Base-by-base conservation (phyloP, 805 yeast species). In the Dipodascus geniculatus region DNA sequence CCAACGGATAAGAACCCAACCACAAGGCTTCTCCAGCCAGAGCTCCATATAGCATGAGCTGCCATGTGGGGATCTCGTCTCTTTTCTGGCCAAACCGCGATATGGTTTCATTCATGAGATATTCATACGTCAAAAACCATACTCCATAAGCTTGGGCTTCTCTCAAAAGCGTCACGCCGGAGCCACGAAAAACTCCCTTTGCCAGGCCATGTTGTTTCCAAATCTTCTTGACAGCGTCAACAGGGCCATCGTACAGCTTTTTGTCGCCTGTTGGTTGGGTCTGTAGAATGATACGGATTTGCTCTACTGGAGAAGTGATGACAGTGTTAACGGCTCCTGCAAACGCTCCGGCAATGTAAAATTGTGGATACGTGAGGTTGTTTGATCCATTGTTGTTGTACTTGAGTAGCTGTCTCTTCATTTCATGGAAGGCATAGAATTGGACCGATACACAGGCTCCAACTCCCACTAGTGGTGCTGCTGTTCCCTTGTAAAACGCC, bases 141-240 rank as follows among this genome's bases (percentile, higher is more conserved):
- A 81, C 78, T 3, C 89, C 89, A 61, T 83, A 83, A 0, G 87
- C 86, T 64, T 82, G 87, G n/a, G 76, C 67, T 60, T 82, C 87
- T 55, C 87, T 69, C 11, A 77, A 48, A 1, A 78, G 60, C 0
- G 87, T 82, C 54, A 82, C 74, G 2, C 68, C 59, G 17, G 71
- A 66, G 0, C 87, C 87, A 53, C 87, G 67, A 59, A 72, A 80
- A 2, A 82, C 57, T 0, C 85, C 86, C 23, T 64, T 53, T 2
- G 51, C 17, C 31, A 64, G 16, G 16, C 87, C 87, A 22, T 73
- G 60, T 0, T 63, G 52, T 2, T 56, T 47, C 56, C 71, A 68
- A 11, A 82, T 80, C 53, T 71, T 65, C 42, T 63, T 60, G 9
- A 78, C 74, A 0, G 76, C 76, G 53, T 74, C 75, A 19, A 59